Evolutionary conservation across 192 early-diverging fungal species (phyloP), one percentile per base, ranked within the genome.

Genomic region (Obelidium mucronatum): DNA sequence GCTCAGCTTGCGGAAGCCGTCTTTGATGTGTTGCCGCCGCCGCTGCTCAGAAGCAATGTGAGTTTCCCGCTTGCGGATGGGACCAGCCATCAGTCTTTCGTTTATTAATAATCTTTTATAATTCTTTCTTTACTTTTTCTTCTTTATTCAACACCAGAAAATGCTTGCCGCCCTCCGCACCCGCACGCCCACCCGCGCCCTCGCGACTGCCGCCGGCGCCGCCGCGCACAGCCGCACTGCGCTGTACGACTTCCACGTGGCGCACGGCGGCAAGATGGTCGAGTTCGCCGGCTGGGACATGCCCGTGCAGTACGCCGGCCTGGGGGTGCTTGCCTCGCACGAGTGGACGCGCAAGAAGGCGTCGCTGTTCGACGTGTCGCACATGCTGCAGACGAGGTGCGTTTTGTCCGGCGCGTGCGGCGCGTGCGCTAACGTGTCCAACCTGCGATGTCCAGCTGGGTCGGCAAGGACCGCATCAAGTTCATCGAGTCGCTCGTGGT

Each of bases 221-320:
- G 26, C 15, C 34, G 54, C 55, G 35, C 36, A 31, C n/a, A 63
- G 39, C 58, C 17, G 35, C 1, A 74, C 72, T 24, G 28, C 94
- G 2, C 88, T 99, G 1, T 92, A 96, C 80, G 94, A 97, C 78
- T 95, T 96, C 73, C 97, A 99, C 86, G 89, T 95, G 42, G 76
- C 87, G 78, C 86, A 97, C 73, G 95, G 95, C 31, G 97, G 93
- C 48, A 97, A 95, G 87, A 98, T 99, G 92, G 96, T 96, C 19
- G 93, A 94, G 39, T 99, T 97, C 85, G 97, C 97, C 73, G 97
- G 96, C 3, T 98, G 94, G 91, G 87, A 87, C 68, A 99, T 99
- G 97, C 97, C 97, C 39, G 92, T 99, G 67, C 91, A 93, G 76
- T 99, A 98, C 81, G 74, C 86, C 34, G 86, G 88, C 77, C 87